Percentiles rank a stretch among this genome's conserved stretches.
These are phyloP conservation scores for Akanthomyces muscarius DNA, from an alignment of 2,329 filamentous ascomycete species.

Conservation along the genomic window DNA sequence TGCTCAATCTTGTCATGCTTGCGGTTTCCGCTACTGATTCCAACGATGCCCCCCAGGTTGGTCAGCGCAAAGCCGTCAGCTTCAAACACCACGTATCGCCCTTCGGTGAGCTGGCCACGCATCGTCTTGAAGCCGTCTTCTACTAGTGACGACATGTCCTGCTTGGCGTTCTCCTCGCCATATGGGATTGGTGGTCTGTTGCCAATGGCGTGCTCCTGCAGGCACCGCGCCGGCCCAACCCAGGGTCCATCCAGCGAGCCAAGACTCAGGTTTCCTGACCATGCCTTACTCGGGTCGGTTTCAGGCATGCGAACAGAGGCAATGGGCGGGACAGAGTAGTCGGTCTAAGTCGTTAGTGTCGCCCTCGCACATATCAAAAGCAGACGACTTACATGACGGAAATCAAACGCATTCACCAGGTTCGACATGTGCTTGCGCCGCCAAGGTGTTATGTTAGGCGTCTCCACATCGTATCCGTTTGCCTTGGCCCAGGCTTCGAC, in stretches of 20 bases:
- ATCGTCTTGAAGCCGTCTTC: conserved; percentile 51
- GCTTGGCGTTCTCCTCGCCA: conserved; percentile 27
- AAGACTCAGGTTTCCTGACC: conserved; percentile 28
- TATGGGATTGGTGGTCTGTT: conserved; percentile 38
- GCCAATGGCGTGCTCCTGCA: conserved; percentile 26
- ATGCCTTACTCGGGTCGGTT: conserved; percentile 30
- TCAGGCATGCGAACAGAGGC: conserved; percentile 35
- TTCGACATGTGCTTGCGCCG: conserved; percentile 26
- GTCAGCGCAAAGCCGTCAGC: conserved; percentile 36
- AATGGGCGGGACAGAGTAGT: conserved; percentile 41
- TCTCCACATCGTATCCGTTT: conserved; percentile 29
- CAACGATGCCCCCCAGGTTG: conserved; percentile 25
- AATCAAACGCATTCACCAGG: conserved; percentile 33
- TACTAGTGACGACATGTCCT: conserved; percentile 33
- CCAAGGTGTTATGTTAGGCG: conserved; percentile 25
- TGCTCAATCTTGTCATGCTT: conserved; percentile 39
- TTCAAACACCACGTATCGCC: conserved; percentile 50
- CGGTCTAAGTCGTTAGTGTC: conserved; percentile 26
- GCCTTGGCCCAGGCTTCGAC: conserved; percentile 41
- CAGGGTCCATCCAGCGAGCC: conserved; percentile 17
- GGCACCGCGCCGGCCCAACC: conserved; percentile 39
- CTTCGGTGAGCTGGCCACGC: conserved; percentile 48
- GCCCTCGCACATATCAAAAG: not conserved
- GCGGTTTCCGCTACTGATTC: conserved; percentile 10
- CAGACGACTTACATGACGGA: conserved; percentile 31